phyloP scores from a whole-genome alignment of 2,329 filamentous ascomycete genomes.

The Dothistroma pini region DNA sequence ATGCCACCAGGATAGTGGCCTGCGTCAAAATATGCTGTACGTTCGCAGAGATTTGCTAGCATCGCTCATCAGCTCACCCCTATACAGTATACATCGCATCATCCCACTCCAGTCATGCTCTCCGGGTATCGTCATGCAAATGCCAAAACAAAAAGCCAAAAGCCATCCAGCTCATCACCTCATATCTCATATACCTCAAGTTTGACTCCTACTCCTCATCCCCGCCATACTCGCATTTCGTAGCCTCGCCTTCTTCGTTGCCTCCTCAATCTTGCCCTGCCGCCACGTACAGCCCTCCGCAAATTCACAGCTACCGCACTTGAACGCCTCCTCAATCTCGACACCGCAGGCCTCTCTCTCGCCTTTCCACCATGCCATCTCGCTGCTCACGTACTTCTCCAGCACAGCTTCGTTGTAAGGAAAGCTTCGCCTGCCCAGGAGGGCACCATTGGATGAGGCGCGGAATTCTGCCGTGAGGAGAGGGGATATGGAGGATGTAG shows the following conservation, averaged over 20 bases:
- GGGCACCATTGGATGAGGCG: constrained; percentile 42
- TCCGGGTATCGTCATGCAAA: background rate
- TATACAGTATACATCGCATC: background rate
- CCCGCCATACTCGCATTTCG: constrained; percentile 15
- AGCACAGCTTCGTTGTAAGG: constrained; percentile 63
- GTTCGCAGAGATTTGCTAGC: too few species aligned
- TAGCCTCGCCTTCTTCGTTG: constrained; percentile 31
- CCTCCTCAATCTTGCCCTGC: constrained; percentile 62
- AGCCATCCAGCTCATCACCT: background rate
- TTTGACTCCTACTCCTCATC: constrained; percentile 24
- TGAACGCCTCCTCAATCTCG: constrained; percentile 78
- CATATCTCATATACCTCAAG: constrained; percentile 14
- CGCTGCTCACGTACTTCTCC: constrained; percentile 61
- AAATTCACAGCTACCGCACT: constrained; percentile 84
- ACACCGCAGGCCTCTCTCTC: constrained; percentile 70
- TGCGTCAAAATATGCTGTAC: too few species aligned
- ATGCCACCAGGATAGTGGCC: too few species aligned
- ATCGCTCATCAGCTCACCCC: background rate
- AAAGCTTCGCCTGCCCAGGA: constrained; percentile 60
- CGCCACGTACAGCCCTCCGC: constrained; percentile 75
- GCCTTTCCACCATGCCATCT: constrained; percentile 87
- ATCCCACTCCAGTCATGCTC: background rate
- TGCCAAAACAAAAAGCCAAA: background rate
- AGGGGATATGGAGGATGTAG: constrained; percentile 43
- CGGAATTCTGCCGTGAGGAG: constrained; percentile 58